phyloP scores from a whole-genome alignment of 1,139 yeast genomes.

The Blastobotrys petasosporus region DNA sequence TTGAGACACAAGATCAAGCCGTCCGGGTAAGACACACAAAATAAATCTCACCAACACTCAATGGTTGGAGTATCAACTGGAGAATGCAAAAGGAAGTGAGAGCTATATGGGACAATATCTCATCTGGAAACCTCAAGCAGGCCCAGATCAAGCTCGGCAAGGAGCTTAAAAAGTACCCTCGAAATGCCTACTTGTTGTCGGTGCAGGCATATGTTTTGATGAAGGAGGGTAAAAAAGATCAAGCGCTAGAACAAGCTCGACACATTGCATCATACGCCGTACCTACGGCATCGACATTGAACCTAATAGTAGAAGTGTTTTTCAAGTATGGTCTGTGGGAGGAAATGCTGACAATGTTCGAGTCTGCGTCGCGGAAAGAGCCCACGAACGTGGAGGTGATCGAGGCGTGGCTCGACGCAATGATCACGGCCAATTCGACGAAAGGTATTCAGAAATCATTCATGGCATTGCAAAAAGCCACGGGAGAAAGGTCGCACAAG shows the following conservation, averaged over 20 bases:
- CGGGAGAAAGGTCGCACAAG: slow-evolving; percentile 34
- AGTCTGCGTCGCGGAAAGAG: slow-evolving; percentile 50
- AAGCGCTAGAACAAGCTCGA: slow-evolving; percentile 42
- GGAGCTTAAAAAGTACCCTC: slow-evolving; percentile 51
- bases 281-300: slow-evolving; percentile 49
- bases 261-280: slow-evolving; percentile 45
- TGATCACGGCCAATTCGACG: slow-evolving; percentile 29
- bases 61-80: background rate
- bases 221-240: slow-evolving; percentile 40
- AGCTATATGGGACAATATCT: slow-evolving; percentile 41
- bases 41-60: too few species aligned
- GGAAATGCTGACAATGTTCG: slow-evolving; percentile 45
- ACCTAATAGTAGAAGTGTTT: slow-evolving; percentile 34
- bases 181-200: slow-evolving; percentile 46
- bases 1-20: too few species aligned
- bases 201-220: slow-evolving; percentile 43
- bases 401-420: slow-evolving; percentile 31
- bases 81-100: slow-evolving; percentile 20
- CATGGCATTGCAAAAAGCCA: slow-evolving; percentile 30
- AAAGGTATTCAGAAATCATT: slow-evolving; percentile 34
- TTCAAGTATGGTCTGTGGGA: slow-evolving; percentile 32
- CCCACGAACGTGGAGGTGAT: slow-evolving; percentile 41
- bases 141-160: slow-evolving; percentile 49
- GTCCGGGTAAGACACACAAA: too few species aligned
- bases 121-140: slow-evolving; percentile 46